A percentile compares a stretch with the other conserved stretches of the same genome.
Conservation (phyloP, 2,329 filamentous ascomycete genomes). For the Iodosphaeria phyllophila region DNA sequence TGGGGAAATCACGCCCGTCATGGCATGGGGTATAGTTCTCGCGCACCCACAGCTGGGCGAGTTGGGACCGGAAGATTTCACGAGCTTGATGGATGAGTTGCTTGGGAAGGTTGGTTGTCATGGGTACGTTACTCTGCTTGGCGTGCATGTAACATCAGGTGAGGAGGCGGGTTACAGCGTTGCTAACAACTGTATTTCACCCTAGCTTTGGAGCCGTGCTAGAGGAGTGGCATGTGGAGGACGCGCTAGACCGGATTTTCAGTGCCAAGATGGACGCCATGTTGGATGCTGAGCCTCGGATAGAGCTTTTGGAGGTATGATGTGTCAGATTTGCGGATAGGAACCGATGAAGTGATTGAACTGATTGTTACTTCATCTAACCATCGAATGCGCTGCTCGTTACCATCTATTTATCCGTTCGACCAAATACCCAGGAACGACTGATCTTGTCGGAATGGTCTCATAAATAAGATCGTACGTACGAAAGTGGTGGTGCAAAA, state of each 20-base stretch:
- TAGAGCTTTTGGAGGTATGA: too few species aligned
- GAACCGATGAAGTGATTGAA: too few species aligned
- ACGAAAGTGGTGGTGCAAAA: too few species aligned
- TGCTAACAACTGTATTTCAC: slow-evolving; percentile 4
- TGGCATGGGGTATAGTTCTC: slow-evolving; percentile 77
- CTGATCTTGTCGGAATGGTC: too few species aligned
- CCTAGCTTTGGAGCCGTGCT: slow-evolving; percentile 42
- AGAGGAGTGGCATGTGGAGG: slow-evolving; percentile 52
- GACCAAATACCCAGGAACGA: too few species aligned
- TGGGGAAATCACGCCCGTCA: slow-evolving; percentile 84
- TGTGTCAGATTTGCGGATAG: too few species aligned
- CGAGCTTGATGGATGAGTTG: slow-evolving; percentile 53
- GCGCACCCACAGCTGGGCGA: slow-evolving; percentile 49
- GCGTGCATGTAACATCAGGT: background rate
- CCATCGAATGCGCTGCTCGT: too few species aligned
- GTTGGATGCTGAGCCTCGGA: too few species aligned
- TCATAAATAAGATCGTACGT: too few species aligned
- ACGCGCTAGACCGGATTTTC: slow-evolving; percentile 57
- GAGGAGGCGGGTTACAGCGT: background rate
- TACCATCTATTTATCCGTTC: too few species aligned
- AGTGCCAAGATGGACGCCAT: slow-evolving; percentile 38
- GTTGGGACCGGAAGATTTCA: slow-evolving; percentile 50
- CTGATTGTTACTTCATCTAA: too few species aligned
- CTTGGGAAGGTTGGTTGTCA: slow-evolving; percentile 76
- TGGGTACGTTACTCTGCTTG: slow-evolving; percentile 33